phyloP scores from a whole-genome alignment of 2,329 filamentous ascomycete species.

The Aspergillus hortae region DNA sequence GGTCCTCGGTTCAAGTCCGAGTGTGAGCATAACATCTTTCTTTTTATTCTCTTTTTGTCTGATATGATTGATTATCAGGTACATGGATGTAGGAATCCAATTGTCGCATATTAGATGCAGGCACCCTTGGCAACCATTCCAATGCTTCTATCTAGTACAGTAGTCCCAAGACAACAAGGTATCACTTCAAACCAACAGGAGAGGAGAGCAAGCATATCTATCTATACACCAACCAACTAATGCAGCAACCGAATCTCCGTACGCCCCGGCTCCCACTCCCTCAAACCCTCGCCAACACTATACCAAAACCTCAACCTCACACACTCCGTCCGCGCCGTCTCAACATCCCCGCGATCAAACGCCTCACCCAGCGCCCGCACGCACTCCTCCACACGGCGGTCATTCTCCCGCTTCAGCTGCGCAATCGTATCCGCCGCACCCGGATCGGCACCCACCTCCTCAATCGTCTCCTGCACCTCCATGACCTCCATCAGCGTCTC shows the following conservation, averaged over 20 bases:
- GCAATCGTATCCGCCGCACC: constrained; percentile 58
- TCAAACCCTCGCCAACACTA: constrained; percentile 75
- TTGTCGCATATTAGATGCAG: too few species aligned
- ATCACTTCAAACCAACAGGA: background rate
- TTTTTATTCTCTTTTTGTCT: too few species aligned
- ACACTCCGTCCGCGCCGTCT: constrained; percentile 66
- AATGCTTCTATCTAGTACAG: background rate
- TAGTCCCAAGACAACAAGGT: background rate
- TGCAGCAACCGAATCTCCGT: constrained; percentile 53
- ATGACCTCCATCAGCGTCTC: constrained; percentile 81
- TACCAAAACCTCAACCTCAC: constrained; percentile 85
- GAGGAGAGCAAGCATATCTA: background rate
- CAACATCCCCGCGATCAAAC: constrained; percentile 65
- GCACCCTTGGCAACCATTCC: too few species aligned
- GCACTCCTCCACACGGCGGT: constrained; percentile 61
- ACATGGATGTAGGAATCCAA: too few species aligned
- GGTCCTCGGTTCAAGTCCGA: too few species aligned
- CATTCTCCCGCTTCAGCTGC: constrained; percentile 65
- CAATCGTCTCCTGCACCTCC: constrained; percentile 73
- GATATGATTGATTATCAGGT: too few species aligned
- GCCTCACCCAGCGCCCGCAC: constrained; percentile 60
- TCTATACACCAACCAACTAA: constrained; percentile 31
- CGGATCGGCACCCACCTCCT: constrained; percentile 54
- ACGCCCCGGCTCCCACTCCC: constrained; percentile 80
- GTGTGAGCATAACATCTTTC: too few species aligned